Evolutionary conservation across 2,329 filamentous ascomycete genomes (phyloP).

Genomic region (Xylogone sp.): DNA sequence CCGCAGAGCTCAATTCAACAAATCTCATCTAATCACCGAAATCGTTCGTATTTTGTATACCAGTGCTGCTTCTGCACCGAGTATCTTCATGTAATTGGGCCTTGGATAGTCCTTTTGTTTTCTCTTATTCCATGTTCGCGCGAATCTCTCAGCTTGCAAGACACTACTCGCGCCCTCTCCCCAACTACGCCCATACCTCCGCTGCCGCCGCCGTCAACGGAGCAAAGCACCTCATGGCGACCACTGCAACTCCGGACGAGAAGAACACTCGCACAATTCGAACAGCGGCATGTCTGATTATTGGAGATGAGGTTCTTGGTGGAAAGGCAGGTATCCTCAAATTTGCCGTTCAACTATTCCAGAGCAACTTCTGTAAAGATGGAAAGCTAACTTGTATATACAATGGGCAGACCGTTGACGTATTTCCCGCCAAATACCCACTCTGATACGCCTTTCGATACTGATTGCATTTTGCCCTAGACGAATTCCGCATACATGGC

Average conservation of each 20-base stretch:
- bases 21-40: too few relatives aligned
- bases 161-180: constrained; percentile 63
- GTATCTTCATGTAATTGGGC: too few relatives aligned
- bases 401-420: constrained; percentile 31
- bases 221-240: constrained; percentile 37
- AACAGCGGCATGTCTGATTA: constrained; percentile 89
- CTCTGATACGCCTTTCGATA: not conserved
- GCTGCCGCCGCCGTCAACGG: constrained; percentile 16
- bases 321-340: constrained; percentile 66
- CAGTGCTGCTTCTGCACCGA: too few relatives aligned
- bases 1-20: too few relatives aligned
- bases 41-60: too few relatives aligned
- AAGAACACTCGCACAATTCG: constrained; percentile 67
- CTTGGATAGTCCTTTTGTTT: too few relatives aligned
- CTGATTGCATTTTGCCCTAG: constrained; percentile 32
- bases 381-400: constrained; percentile 11
- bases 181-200: constrained; percentile 48
- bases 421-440: constrained; percentile 12
- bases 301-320: constrained; percentile 94
- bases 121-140: constrained; percentile 60
- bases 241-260: constrained; percentile 46
- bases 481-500: constrained; percentile 63
- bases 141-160: constrained; percentile 70
- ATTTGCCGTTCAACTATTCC: not conserved
- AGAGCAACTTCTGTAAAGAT: not conserved